phyloP scores from a whole-genome alignment of 176 grass and related monocot species.

The Aegilops bicornis region DNA sequence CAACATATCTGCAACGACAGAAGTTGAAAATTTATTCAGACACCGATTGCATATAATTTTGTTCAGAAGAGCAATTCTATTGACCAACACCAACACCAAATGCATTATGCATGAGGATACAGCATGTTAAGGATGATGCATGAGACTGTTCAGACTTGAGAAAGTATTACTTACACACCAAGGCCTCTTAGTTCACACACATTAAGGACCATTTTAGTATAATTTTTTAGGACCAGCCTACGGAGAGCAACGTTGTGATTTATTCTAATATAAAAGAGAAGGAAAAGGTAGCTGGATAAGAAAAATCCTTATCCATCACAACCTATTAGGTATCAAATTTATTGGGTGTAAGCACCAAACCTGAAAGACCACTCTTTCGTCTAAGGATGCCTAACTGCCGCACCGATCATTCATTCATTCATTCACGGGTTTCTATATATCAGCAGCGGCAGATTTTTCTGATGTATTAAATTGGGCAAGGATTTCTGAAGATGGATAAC shows the following conservation, averaged over 20 bases:
- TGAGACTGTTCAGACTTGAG: no score
- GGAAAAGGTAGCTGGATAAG: no score
- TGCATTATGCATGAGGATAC: not conserved
- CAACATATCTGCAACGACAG: constrained; percentile 55
- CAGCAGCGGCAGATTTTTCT: not conserved
- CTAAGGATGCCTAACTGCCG: no score
- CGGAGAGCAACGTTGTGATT: no score
- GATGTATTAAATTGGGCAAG: not conserved
- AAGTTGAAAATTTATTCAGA: not conserved
- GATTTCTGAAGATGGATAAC: not conserved
- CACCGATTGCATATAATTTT: not conserved
- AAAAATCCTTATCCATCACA: no score
- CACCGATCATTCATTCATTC: no score
- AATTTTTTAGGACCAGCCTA: not conserved
- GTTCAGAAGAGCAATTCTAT: not conserved
- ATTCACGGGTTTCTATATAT: not conserved
- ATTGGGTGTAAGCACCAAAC: not conserved
- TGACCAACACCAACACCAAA: no score
- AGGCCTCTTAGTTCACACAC: not conserved
- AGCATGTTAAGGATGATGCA: not conserved
- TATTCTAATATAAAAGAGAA: no score
- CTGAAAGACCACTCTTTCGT: no score
- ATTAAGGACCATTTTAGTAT: not conserved
- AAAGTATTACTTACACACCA: not conserved
- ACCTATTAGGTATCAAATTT: not conserved